Conservation (phyloP, 1,284 basidiomycete species). For the Marasmius fiardii region DNA sequence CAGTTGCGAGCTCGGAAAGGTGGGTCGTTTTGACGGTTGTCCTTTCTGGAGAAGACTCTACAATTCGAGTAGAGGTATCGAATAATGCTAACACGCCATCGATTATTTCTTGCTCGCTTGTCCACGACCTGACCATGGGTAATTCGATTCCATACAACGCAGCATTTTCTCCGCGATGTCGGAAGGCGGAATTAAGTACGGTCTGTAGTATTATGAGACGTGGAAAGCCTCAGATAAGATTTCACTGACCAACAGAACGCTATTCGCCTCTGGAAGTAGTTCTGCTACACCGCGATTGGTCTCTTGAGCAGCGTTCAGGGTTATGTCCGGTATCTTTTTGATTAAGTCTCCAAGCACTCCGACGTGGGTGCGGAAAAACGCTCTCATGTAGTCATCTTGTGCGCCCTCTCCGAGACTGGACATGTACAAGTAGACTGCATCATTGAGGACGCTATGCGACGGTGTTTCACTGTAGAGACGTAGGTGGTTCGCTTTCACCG, state of each 20-base stretch:
- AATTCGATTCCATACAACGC: conserved; percentile 75
- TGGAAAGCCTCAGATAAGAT: neutral
- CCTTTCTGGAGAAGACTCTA: conserved; percentile 34
- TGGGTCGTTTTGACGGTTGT: neutral
- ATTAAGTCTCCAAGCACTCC: conserved; percentile 55
- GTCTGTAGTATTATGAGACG: conserved; percentile 39
- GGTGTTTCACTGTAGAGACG: conserved; percentile 37
- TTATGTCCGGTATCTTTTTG: conserved; percentile 48
- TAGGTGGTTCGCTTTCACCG: conserved; percentile 1
- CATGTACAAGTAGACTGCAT: conserved; percentile 67
- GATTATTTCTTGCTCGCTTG: conserved; percentile 65
- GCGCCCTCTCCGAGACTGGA: conserved; percentile 46
- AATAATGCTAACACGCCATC: conserved; percentile 75
- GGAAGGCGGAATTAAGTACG: conserved; percentile 68
- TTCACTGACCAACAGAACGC: conserved; percentile 60
- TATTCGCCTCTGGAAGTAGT: conserved; percentile 68
- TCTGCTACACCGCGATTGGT: conserved; percentile 37
- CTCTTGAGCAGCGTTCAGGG: conserved; percentile 36
- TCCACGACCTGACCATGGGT: conserved; percentile 82
- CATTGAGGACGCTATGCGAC: conserved; percentile 56
- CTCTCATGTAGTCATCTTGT: conserved; percentile 77
- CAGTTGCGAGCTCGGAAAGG: conserved; percentile 70
- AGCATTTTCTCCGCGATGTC: conserved; percentile 70
- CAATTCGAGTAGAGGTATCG: conserved; percentile 55
- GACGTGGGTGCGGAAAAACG: conserved; percentile 81